Conservation (phyloP, 192 early-diverging fungal genomes). For the Coemansia sp. region DNA sequence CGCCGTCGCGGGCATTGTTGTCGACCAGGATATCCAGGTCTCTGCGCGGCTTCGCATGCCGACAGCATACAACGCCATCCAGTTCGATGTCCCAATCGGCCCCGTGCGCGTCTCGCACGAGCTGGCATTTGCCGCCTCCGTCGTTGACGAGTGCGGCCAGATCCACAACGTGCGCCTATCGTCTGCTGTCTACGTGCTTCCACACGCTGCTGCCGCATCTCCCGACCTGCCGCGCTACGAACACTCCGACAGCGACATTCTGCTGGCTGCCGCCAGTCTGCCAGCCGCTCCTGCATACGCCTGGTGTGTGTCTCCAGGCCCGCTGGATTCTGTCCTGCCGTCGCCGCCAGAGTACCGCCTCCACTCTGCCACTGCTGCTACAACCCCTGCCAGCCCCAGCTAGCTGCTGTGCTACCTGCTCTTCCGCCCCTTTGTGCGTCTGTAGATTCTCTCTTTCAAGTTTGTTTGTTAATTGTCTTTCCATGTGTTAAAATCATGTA, state of each 20-base stretch:
- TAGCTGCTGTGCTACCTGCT: neutral
- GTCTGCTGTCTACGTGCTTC: slow-evolving; percentile 38
- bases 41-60: slow-evolving; percentile 27
- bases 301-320: neutral
- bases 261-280: slow-evolving; percentile 17
- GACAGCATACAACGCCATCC: slow-evolving; percentile 26
- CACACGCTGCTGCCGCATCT: slow-evolving; percentile 1
- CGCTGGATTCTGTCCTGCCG: neutral
- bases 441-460: neutral
- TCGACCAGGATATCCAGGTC: slow-evolving; percentile 50
- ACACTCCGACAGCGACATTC: slow-evolving; percentile 35
- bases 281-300: neutral
- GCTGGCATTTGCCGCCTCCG: slow-evolving; percentile 28
- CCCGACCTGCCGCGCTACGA: slow-evolving; percentile 45
- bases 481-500: neutral
- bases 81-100: slow-evolving; percentile 41
- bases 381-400: neutral
- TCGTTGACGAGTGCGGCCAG: slow-evolving; percentile 42
- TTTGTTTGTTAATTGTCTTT: neutral
- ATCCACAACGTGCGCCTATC: slow-evolving; percentile 50
- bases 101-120: slow-evolving; percentile 46
- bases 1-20: slow-evolving; percentile 17
- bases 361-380: neutral
- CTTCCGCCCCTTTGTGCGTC: neutral
- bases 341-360: slow-evolving; percentile 26